Conservation (phyloP, 192 early-diverging fungal genomes). For the Gigaspora rosea region DNA sequence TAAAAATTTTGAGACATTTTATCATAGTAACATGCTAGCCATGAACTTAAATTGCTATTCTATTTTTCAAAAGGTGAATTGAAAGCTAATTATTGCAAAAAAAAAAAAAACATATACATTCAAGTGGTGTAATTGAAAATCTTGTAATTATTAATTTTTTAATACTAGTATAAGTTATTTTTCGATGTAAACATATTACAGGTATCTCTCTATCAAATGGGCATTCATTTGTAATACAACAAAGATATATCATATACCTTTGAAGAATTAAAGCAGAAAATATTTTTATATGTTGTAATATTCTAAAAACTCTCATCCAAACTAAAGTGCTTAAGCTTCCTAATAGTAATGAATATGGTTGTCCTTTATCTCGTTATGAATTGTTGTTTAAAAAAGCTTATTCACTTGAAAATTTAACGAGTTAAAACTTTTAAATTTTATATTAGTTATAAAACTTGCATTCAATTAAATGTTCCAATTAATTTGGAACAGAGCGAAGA, state of each 20-base stretch:
- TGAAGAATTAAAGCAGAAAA: neutral
- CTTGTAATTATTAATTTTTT: too few species aligned
- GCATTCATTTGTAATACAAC: too few species aligned
- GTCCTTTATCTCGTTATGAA: too few species aligned
- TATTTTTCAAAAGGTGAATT: slow-evolving; percentile 90
- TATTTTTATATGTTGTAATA: too few species aligned
- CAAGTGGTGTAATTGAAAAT: too few species aligned
- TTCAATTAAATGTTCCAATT: slow-evolving; percentile 84
- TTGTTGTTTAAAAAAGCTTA: neutral
- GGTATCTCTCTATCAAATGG: too few species aligned
- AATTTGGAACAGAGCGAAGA: slow-evolving; percentile 91
- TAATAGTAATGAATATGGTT: slow-evolving; percentile 51
- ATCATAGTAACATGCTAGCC: slow-evolving; percentile 85
- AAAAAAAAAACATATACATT: too few species aligned
- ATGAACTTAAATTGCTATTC: slow-evolving; percentile 95
- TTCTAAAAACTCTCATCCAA: slow-evolving; percentile 59
- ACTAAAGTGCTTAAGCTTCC: slow-evolving; percentile 72
- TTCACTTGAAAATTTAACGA: neutral
- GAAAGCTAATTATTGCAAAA: slow-evolving; percentile 56
- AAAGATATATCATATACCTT: too few species aligned
- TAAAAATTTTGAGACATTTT: slow-evolving; percentile 83
- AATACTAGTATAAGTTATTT: too few species aligned
- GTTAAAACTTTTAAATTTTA: slow-evolving; percentile 12
- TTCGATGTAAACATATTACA: neutral
- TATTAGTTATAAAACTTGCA: slow-evolving; percentile 79